Evolutionary conservation across 2,329 filamentous ascomycete species (phyloP).

Genomic region (Microdochium paspali): DNA sequence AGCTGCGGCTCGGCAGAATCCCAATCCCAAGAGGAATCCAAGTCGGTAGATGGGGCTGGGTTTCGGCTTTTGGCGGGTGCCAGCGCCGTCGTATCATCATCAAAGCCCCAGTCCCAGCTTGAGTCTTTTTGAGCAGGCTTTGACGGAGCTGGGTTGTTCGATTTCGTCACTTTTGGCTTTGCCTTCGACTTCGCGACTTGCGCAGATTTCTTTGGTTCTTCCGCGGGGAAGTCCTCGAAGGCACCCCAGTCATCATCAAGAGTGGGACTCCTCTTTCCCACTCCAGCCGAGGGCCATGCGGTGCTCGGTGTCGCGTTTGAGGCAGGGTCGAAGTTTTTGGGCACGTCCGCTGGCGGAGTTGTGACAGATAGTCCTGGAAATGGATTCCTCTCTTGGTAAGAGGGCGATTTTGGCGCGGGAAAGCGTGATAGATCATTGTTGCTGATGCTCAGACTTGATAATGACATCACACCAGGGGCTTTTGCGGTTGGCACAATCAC

Average conservation of each 20-base stretch:
- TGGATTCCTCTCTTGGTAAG: conserved; percentile 43
- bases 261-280: conserved; percentile 11
- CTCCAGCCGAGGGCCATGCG: conserved; percentile 29
- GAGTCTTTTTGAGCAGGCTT: conserved; percentile 9
- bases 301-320: conserved; percentile 14
- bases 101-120: conserved; percentile 18
- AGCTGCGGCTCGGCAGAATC: conserved; percentile 23
- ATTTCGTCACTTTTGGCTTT: conserved; percentile 7
- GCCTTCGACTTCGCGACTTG: conserved; percentile 4
- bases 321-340: conserved; percentile 15
- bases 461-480: conserved; percentile 19
- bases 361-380: conserved; percentile 39
- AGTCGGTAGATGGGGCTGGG: not conserved
- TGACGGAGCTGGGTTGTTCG: not conserved
- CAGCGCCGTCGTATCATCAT: conserved; percentile 7
- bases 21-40: conserved; percentile 37
- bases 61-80: not conserved
- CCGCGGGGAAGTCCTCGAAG: conserved; percentile 38
- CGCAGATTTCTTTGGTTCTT: conserved; percentile 7
- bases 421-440: conserved; percentile 27
- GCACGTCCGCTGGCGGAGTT: conserved; percentile 25
- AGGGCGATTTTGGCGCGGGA: conserved; percentile 39
- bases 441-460: conserved; percentile 22
- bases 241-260: conserved; percentile 37
- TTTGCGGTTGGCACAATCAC: conserved; percentile 15